Evolutionary conservation across 768 basidiomycete species (phyloP), one percentile per base, ranked within the genome.

Genomic region (Leccinum aurantiacum): DNA sequence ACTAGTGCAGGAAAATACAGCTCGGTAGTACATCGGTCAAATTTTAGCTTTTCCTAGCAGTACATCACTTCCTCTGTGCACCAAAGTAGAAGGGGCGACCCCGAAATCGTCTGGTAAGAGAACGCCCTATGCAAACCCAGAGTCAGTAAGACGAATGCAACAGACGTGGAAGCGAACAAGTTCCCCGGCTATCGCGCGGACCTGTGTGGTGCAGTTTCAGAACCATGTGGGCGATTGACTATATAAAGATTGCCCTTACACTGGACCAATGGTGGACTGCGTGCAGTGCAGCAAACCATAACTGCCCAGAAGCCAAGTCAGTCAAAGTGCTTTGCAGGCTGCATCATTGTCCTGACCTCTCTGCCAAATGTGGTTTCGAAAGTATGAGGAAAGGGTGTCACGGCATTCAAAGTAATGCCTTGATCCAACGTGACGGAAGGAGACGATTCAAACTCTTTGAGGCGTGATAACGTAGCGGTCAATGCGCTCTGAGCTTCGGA

Each of bases 261-360:
- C 92, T 92, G 19, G 90, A 91, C 90, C 90, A 94, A 69, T 94
- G 92, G 74, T 94, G 92, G 25, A 94, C 88, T 47, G 91, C 91
- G 68, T 94, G 92, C 33, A 94, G 75, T 24, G 81, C 85, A n/a
- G 85, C 83, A 71, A 94, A 94, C 92, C 92, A 94, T 17, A 94
- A 75, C 91, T 93, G 54, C 33, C 65, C 51, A 47, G 38, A 31
- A 46, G 29, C 14, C 31, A 35, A 50, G 41, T 64, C 44, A 64
- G 59, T 60, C 54, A 41, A 13, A 46, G 9, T 5, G 15, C 2
- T 46, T 44, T 14, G 35, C 15, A 6, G 31, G 29, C 24, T 38
- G 19, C 13, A 22, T 25, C 15, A 24, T 25, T 52, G 47, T 24
- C 22, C 75, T 65, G 65, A 90, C 91, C 79, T 94, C 92, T 75